Evolutionary conservation across 176 grass and related monocot genomes (phyloP).

Genomic region (Aechmea fasciata): DNA sequence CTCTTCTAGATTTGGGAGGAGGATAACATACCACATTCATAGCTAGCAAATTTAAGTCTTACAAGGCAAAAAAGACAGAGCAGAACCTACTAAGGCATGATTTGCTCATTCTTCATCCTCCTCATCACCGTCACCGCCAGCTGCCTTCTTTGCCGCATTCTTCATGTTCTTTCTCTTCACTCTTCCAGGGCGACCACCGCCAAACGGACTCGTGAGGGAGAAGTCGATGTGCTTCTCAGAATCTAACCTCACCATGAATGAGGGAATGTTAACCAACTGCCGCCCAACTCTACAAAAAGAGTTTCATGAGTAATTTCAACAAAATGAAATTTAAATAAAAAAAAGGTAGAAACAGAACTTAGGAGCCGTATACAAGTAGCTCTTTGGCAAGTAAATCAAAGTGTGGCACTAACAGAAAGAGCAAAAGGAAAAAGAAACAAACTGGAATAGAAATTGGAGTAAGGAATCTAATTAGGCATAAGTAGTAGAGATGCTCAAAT

Average conservation of each 20-base stretch:
- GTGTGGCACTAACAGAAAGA: too few species aligned
- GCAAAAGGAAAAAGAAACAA: too few species aligned
- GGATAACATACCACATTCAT: background rate
- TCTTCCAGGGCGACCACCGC: constrained; percentile 55
- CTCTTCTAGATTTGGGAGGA: background rate
- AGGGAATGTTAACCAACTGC: constrained; percentile 72
- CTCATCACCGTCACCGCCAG: constrained; percentile 35
- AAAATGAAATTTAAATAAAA: background rate
- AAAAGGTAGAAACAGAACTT: background rate
- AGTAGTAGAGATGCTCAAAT: too few species aligned
- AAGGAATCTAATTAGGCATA: too few species aligned
- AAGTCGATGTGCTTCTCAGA: constrained; percentile 77
- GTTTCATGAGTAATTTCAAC: background rate
- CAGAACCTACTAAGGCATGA: background rate
- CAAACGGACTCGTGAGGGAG: constrained; percentile 57
- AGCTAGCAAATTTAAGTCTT: constrained; percentile 3
- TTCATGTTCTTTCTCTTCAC: constrained; percentile 65
- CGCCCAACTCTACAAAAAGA: constrained; percentile 44
- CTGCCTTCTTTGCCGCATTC: constrained; percentile 43
- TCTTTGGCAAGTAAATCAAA: too few species aligned
- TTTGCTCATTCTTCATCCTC: constrained; percentile 37
- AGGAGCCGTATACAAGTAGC: too few species aligned
- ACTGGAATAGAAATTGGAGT: too few species aligned
- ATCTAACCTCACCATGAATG: constrained; percentile 66
- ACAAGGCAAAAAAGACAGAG: background rate